phyloP scores from a whole-genome alignment of 225 moss, liverwort and hornwort species.

The Pseudisothecium myosuroides region DNA sequence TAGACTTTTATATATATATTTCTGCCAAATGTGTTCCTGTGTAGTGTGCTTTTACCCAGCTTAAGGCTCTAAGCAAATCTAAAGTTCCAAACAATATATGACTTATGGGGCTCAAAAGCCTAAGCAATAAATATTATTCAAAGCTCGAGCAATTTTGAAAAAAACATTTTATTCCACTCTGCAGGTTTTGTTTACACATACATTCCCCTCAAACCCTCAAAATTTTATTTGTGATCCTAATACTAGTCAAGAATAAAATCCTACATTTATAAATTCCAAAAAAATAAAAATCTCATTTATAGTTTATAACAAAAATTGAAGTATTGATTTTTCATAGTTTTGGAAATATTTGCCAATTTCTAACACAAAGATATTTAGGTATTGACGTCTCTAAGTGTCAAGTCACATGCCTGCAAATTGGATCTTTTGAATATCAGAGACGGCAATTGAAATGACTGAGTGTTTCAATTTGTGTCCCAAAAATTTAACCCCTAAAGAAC shows the following conservation, averaged over 20 bases:
- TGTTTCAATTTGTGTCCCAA: too few species aligned
- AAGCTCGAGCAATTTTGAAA: not conserved
- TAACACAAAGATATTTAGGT: not conserved
- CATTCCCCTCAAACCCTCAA: rapidly evolving
- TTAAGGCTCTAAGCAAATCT: not conserved
- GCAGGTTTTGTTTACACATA: not conserved
- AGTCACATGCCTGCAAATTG: not conserved
- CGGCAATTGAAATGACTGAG: too few species aligned
- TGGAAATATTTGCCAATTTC: not conserved
- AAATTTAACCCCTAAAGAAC: too few species aligned
- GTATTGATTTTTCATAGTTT: not conserved
- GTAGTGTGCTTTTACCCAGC: too few species aligned
- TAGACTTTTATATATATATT: too few species aligned
- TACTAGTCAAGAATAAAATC: not conserved
- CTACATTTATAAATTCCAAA: rapidly evolving
- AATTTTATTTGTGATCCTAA: not conserved
- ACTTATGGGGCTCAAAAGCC: not conserved
- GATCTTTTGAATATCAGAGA: too few species aligned
- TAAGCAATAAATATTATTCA: rapidly evolving
- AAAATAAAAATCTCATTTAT: too few species aligned
- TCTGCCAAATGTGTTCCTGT: too few species aligned
- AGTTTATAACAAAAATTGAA: too few species aligned
- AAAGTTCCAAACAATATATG: not conserved
- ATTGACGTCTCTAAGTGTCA: rapidly evolving
- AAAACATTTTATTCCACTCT: not conserved